Evolutionary conservation across 257 asterid species (phyloP).

Genomic region (Solanum pennellii): DNA sequence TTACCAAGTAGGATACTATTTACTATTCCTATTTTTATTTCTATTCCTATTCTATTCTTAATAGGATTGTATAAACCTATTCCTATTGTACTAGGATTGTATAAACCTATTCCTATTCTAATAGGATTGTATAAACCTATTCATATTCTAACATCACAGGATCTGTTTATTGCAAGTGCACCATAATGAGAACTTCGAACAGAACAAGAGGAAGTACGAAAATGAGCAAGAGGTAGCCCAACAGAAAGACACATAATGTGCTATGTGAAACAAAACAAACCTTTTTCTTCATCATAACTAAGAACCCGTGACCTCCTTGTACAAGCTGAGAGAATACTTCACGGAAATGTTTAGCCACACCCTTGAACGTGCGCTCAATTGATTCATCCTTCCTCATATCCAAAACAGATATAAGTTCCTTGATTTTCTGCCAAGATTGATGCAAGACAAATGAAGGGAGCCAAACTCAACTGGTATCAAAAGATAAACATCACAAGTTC

Average conservation of each 20-base stretch:
- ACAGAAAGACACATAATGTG: not conserved
- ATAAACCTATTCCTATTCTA: no score
- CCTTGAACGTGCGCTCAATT: conserved; percentile 95
- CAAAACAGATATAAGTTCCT: conserved; percentile 83
- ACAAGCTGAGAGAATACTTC: conserved; percentile 97
- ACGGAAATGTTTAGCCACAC: conserved; percentile 93
- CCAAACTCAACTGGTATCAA: conserved; percentile 2
- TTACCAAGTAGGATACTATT: no score
- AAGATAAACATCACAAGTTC: not conserved
- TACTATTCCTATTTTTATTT: no score
- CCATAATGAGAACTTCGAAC: not conserved
- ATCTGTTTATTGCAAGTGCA: not conserved
- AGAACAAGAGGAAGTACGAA: not conserved
- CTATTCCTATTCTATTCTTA: no score
- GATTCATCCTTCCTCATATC: conserved; percentile 99
- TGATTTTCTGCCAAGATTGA: conserved; percentile 65
- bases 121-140: no score
- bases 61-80: no score
- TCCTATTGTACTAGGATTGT: no score
- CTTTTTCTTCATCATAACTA: conserved; percentile 97
- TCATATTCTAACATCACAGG: not conserved
- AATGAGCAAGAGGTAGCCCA: not conserved
- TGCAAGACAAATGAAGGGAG: conserved; percentile 2
- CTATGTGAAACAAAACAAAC: conserved; percentile 28
- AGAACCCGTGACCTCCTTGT: conserved; percentile 94